A percentile compares a stretch with the other conserved stretches of the same genome.
Conservation (phyloP, 1,284 basidiomycete species). For the Papiliotrema flavescens region DNA sequence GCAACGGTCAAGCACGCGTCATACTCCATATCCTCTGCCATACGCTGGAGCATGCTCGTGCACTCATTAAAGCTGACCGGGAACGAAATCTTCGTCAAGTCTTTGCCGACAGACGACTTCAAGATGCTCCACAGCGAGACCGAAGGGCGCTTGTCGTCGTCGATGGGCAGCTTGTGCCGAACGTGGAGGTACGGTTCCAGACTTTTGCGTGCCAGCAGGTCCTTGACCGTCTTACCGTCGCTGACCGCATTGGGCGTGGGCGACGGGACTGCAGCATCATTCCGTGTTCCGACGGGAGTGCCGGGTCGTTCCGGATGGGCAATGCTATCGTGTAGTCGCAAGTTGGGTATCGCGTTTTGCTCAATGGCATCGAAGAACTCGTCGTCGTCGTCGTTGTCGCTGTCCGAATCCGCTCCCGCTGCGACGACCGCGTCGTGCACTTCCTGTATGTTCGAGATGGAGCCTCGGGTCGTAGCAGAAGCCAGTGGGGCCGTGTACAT, state of each 20-base stretch:
- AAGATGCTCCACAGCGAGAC: conserved; percentile 93
- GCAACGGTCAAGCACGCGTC: conserved; percentile 80
- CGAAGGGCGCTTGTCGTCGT: conserved; percentile 75
- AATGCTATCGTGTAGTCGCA: conserved; percentile 65
- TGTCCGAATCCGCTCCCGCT: conserved; percentile 44
- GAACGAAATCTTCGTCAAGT: conserved; percentile 88
- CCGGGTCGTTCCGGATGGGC: conserved; percentile 41
- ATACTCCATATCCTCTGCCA: conserved; percentile 92
- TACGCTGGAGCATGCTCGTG: conserved; percentile 83
- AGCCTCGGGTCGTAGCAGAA: conserved; percentile 6
- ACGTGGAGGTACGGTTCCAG: conserved; percentile 69
- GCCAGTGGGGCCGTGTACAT: neutral
- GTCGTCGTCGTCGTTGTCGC: conserved; percentile 82
- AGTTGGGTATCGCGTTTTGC: conserved; percentile 64
- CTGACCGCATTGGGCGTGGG: conserved; percentile 1
- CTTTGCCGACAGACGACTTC: conserved; percentile 95
- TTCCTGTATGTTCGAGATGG: conserved; percentile 34
- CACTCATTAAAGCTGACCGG: conserved; percentile 96
- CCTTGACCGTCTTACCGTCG: conserved; percentile 24
- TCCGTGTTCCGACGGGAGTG: conserved; percentile 13
- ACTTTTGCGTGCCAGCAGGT: conserved; percentile 53
- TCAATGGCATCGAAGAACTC: conserved; percentile 99
- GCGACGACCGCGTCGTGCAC: conserved; percentile 39
- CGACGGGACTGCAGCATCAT: neutral
- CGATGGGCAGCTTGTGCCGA: conserved; percentile 64